Evolutionary conservation across 306 rosid genomes (phyloP), one percentile per base, ranked within the genome.

Genomic region (Cyamopsis tetragonoloba): DNA sequence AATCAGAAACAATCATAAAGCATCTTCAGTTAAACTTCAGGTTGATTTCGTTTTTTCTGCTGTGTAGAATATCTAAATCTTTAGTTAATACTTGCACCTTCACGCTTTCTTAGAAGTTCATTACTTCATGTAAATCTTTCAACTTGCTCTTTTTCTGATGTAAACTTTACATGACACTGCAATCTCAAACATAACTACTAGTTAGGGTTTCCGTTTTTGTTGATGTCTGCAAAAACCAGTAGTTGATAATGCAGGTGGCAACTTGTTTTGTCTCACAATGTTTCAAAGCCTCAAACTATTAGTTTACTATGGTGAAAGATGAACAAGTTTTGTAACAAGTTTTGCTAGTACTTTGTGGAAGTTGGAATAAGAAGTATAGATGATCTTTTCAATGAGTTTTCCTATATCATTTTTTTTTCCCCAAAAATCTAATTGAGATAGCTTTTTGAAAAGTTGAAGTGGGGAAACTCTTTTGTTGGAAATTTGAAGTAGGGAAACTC

Each of bases 1-100:
- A 50, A 23, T 24, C 41, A 34, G 73, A 66, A 37, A 56, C 69
- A 82, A 58, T 30, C 41, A 19, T 26, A 83, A 57, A 68, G 55
- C 68, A 27, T 23, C 91, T 65, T 55, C 72, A 1, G 77, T 77
- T 24, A 61, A 44, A 80, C 83, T 91, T 79, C 95, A 86, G 95
- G 91, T 86, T 73, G 50, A 65, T 61, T 8, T 24, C 35, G 66
- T 65, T 47, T 23, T 7, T 70, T 48, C 26, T 53, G 14, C 35
- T 42, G 27, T 18, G 11, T 62, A 54, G 49, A 34, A 44, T 47
- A 12, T 18, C 9, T 17, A 42, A 14, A 39, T 46, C 23, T 43
- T 22, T 60, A 37, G 37, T 50, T 28, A 14, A 23, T 49, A 20
- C 31, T 51, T 42, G 31, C 57, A 10, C 17, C 35, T 26, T 50